Evolutionary conservation across 345 rosid species (phyloP), one percentile per base, ranked within the genome.

Genomic region (Tarenaya hassleriana): DNA sequence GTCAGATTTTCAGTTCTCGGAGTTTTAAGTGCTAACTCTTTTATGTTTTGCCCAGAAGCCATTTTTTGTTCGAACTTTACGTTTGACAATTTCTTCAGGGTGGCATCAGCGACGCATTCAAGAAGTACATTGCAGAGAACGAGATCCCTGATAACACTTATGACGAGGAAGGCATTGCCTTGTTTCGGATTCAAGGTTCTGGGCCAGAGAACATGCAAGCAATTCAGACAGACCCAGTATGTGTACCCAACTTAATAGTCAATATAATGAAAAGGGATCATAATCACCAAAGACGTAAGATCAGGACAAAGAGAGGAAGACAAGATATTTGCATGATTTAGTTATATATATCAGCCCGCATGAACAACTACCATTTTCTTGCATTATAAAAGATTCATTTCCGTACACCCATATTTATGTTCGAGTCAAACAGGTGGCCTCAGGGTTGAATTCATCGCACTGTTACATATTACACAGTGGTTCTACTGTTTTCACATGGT

Each of bases 121-220:
- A 86, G 80, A 82, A 71, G 38, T 71, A 73, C 59, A 61, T 83
- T 69, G 74, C 75, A 33, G 92, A 86, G 70, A 88, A 77, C 47
- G 94, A 72, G 69, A 64, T 82, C 64, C 81, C 85, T 8, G 92
- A 88, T 65, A 88, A 68, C 41, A 94, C 95, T 19, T 88, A 86
- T 49, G 66, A 66, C 12, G 86, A 83, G 64, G 86, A 86, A 49
- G 87, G 92, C 52, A 33, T 82, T 63, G 99, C 99, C 11, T 50
- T 94, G 47, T 94, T 94, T 68, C 78, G 86, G 44, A 66, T 88
- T 60, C 96, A 94, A 71, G 99, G 99, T 47, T 75, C 94, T 70
- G 99, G 97, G 74, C 99, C 99, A 29, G 96, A 94, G 58, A 79
- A 84, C 66, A 88, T 94, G 99, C 99, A 94, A 82, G 87, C 97